Evolutionary conservation across 192 early-diverging fungal genomes (phyloP).

Genomic region (Umbelopsis sp.): DNA sequence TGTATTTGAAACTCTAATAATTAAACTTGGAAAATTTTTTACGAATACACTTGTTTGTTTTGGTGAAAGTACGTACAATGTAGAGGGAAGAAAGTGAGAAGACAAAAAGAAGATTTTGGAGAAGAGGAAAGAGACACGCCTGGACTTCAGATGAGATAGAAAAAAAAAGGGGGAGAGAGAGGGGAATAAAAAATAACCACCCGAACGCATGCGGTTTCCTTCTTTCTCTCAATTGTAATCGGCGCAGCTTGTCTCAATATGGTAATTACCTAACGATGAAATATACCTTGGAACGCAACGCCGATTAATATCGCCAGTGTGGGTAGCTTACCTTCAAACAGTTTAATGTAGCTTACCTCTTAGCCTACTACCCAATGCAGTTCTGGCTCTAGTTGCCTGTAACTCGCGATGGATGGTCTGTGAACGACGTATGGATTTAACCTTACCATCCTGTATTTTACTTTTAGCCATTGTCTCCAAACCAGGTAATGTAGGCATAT

Average conservation of each 20-base stretch:
- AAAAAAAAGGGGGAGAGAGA: not conserved
- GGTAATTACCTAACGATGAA: not conserved
- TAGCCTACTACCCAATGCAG: not conserved
- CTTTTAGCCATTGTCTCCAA: not conserved
- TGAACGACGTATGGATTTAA: not conserved
- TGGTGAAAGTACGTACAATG: not conserved
- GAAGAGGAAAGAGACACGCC: not conserved
- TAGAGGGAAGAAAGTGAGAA: not conserved
- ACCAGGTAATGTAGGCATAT: constrained; percentile 3
- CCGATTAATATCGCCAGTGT: too few species aligned
- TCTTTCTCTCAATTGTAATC: not conserved
- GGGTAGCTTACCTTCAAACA: too few species aligned
- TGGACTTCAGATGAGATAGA: not conserved
- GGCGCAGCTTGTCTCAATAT: not conserved
- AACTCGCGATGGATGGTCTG: not conserved
- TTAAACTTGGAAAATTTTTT: not conserved
- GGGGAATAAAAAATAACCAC: not conserved
- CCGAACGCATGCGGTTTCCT: constrained; percentile 7
- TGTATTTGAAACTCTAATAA: not conserved
- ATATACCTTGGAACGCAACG: not conserved
- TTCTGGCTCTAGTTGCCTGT: not conserved
- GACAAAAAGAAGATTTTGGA: not conserved
- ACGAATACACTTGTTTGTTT: not conserved
- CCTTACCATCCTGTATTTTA: not conserved
- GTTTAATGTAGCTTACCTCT: not conserved